Evolutionary conservation across 257 asterid genomes (phyloP), one percentile per base, ranked within the genome.

Genomic region (Petunia axillaris): DNA sequence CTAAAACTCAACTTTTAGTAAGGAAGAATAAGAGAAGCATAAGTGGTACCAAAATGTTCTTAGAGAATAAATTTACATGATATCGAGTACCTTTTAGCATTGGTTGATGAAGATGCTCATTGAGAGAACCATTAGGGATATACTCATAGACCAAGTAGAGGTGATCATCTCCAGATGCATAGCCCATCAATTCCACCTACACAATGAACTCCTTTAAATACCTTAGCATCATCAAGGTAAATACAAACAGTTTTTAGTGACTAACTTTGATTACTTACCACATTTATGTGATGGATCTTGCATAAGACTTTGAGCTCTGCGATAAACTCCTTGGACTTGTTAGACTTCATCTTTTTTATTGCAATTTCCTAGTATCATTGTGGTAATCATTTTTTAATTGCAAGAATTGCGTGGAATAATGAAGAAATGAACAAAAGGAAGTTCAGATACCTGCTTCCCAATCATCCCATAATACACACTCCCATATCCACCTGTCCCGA

Each of bases 401-500:
- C 6, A 36, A 59, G 66, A 41, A 37, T 46, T 52, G 54, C 10
- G 43, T 9, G 78, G 25, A 62, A 16, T 63, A 82, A 55, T 44
- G 60, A 78, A 36, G 48, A 36, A 50, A 5, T 53, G 73, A 41
- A 40, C 58, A 4, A 65, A 40, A 41, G 11, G 39, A 52, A 54
- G n/a, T 54, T 48, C 14, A 44, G 67, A 9, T 82, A 92, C 98
- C 94, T 91, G 86, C 80, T 88, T 91, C 65, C 85, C 91, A 1
- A 90, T 68, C 52, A 67, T 83, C 25, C 98, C 97, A 81, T 83
- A 86, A 77, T 87, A 94, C 5, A 94, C 97, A 82, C 91, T 90
- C 81, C 97, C 98, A 85, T 91, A 94, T 25, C 98, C 98, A 38
- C 97, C 98, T 83, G 78, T 87, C 25, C 98, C 98, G 15, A 94